Conservation (phyloP, 2,329 filamentous ascomycete species). For the Endoconidiophora laricicola region DNA sequence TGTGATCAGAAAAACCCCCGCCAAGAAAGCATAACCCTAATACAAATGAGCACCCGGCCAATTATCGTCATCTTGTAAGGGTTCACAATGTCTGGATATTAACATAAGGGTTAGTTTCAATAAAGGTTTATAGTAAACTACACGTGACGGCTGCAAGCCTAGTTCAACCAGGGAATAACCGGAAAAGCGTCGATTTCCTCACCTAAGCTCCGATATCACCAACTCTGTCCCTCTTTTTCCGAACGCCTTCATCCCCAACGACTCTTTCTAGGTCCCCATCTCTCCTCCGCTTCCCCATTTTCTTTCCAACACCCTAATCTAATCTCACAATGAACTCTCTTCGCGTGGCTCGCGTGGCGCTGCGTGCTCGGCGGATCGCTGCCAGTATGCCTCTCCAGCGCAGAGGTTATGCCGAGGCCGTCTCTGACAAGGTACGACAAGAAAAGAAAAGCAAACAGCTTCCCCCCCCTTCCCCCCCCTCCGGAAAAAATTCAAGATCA, state of each 20-base stretch:
- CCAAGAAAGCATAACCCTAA: too few species aligned
- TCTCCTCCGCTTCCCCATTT: background rate
- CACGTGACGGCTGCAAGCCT: conserved; percentile 3
- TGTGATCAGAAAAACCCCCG: too few species aligned
- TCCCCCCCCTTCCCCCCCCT: too few species aligned
- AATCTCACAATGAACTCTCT: conserved; percentile 70
- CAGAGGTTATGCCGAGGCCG: conserved; percentile 79
- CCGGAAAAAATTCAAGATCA: too few species aligned
- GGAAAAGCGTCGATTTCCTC: conserved; percentile 12
- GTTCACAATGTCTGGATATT: background rate
- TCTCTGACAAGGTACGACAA: conserved; percentile 56
- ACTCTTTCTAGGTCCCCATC: conserved; percentile 3
- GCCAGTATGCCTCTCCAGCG: conserved; percentile 63
- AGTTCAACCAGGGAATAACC: conserved; percentile 12
- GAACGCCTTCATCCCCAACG: background rate
- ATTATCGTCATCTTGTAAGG: background rate
- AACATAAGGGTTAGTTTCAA: background rate
- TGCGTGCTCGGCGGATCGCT: conserved; percentile 59
- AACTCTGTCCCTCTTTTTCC: conserved; percentile 11
- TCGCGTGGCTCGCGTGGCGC: conserved; percentile 77
- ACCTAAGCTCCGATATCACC: conserved; percentile 12
- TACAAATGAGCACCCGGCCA: background rate
- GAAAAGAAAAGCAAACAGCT: too few species aligned
- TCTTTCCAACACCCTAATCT: conserved; percentile 16
- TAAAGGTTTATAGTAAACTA: background rate